Evolutionary conservation across 1,284 basidiomycete species (phyloP).

Genomic region (Caloboletus firmus): DNA sequence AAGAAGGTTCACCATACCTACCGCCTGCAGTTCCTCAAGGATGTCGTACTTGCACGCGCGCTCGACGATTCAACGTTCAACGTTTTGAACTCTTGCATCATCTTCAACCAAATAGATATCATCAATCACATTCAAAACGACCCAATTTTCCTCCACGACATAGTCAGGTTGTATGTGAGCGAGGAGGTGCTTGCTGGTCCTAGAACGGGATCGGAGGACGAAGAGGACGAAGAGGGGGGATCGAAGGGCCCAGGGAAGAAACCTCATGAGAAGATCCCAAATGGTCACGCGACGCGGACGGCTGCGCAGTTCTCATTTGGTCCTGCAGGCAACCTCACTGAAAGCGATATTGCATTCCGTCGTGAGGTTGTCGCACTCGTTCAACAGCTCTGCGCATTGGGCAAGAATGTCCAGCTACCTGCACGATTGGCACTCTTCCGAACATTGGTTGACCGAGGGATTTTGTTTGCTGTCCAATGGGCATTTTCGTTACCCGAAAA

Average conservation of each 20-base stretch:
- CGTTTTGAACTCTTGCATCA: slow-evolving; percentile 94
- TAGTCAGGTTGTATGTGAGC: slow-evolving; percentile 78
- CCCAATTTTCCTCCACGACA: slow-evolving; percentile 70
- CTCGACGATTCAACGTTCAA: slow-evolving; percentile 97
- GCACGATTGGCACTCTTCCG: slow-evolving; percentile 88
- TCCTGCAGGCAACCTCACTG: slow-evolving; percentile 49
- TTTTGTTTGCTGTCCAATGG: slow-evolving; percentile 92
- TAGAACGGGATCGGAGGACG: slow-evolving; percentile 31
- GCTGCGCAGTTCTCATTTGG: slow-evolving; percentile 48
- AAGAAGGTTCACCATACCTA: slow-evolving; percentile 96
- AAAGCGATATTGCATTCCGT: slow-evolving; percentile 52
- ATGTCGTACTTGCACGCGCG: slow-evolving; percentile 92
- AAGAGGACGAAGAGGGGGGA: slow-evolving; percentile 28
- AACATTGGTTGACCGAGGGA: slow-evolving; percentile 83
- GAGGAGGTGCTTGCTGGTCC: slow-evolving; percentile 53
- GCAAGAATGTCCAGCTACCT: slow-evolving; percentile 92
- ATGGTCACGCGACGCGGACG: slow-evolving; percentile 25
- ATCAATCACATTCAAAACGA: slow-evolving; percentile 87
- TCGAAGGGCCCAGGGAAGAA: slow-evolving; percentile 27
- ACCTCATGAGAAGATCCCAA: slow-evolving; percentile 35
- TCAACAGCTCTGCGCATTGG: slow-evolving; percentile 93
- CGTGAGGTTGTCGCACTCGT: slow-evolving; percentile 83
- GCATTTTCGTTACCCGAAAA: slow-evolving; percentile 62
- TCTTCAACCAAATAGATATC: slow-evolving; percentile 99
- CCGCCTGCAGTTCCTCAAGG: slow-evolving; percentile 94